Evolutionary conservation across 208 protist genomes (phyloP).

Genomic region (Acanthamoeba healyi): DNA sequence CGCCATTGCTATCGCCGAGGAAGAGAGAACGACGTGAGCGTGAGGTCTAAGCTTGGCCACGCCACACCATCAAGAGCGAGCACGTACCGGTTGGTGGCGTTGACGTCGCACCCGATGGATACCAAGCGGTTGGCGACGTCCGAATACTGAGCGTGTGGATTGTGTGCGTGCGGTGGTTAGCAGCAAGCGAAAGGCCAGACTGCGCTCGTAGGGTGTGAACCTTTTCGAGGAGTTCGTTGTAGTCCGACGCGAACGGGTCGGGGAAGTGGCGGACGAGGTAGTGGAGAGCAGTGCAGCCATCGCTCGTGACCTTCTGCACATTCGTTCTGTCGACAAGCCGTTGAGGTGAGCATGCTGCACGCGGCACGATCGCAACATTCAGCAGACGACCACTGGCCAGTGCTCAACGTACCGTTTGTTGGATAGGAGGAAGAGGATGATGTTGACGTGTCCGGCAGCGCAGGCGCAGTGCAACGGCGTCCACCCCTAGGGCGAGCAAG

Average conservation of each 20-base stretch:
- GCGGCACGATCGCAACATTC: neutral
- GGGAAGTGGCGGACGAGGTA: conserved; percentile 11
- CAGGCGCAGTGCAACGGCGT: conserved; percentile 16
- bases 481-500: neutral
- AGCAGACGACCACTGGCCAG: neutral
- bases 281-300: conserved; percentile 3
- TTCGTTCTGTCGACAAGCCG: conserved; percentile 19
- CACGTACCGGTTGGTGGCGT: conserved; percentile 26
- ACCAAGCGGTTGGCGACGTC: conserved; percentile 16
- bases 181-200: neutral
- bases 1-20: neutral
- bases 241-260: neutral
- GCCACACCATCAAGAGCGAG: neutral
- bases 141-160: neutral
- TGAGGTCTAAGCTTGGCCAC: neutral
- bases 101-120: conserved; percentile 44
- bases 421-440: conserved; percentile 40
- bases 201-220: neutral
- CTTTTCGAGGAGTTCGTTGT: conserved; percentile 34
- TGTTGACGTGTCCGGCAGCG: neutral
- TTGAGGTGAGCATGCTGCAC: neutral
- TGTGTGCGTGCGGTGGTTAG: neutral
- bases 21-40: neutral
- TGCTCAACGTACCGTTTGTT: conserved; percentile 33
- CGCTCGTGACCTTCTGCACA: conserved; percentile 14